A percentile compares a stretch with the other conserved stretches of the same genome.
These are phyloP conservation scores for Galeopsis tetrahit DNA, from an alignment of 257 asterid genomes.

Conservation along the genomic window DNA sequence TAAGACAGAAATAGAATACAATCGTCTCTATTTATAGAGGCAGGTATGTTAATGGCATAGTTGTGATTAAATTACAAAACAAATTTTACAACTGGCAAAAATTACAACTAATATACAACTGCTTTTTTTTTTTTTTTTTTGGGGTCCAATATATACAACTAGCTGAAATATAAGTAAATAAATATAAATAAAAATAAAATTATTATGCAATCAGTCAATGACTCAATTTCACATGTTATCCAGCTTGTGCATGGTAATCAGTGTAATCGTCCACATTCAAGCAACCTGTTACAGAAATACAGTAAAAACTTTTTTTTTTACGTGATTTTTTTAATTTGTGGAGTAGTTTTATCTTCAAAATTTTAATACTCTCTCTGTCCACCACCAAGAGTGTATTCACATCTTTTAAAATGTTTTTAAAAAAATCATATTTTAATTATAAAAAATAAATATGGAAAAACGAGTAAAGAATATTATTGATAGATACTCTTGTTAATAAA, in stretches of 20 bases:
- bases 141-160: too few species aligned
- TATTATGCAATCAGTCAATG: background rate
- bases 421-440: too few species aligned
- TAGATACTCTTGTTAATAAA: too few species aligned
- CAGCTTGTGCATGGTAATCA: background rate
- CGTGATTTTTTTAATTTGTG: background rate
- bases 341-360: background rate
- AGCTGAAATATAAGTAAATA: too few species aligned
- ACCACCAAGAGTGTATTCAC: too few species aligned
- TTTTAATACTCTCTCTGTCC: too few species aligned
- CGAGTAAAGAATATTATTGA: too few species aligned
- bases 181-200: background rate
- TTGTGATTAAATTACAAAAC: background rate
- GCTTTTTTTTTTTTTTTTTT: too few species aligned
- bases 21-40: background rate
- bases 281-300: background rate
- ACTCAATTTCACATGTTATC: background rate
- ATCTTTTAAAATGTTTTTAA: too few species aligned
- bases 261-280: background rate
- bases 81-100: slow-evolving; percentile 3
- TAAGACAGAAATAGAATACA: background rate
- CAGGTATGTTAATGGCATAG: background rate
- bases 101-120: background rate
- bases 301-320: background rate
- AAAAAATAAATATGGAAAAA: too few species aligned